A percentile compares a stretch with the other conserved stretches of the same genome.
phyloP scores from a whole-genome alignment of 2,329 filamentous ascomycete species.

The Alternaria dauci region DNA sequence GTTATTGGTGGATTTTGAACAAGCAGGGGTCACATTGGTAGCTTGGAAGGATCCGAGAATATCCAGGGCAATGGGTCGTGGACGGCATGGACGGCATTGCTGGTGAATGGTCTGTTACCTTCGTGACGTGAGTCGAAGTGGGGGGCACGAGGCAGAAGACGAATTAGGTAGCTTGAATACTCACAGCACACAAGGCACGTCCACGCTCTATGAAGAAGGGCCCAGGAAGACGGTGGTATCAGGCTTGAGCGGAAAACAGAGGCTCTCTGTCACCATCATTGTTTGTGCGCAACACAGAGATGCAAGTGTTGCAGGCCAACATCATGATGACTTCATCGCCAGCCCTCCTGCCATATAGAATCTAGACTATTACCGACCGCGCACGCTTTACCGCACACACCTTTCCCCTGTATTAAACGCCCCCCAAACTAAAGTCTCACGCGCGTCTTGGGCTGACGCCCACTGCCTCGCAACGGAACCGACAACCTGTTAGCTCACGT shows the following conservation, averaged over 20 bases:
- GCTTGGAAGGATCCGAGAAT: background rate
- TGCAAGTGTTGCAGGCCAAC: background rate
- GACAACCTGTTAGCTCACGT: slow-evolving; percentile 18
- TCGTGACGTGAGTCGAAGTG: background rate
- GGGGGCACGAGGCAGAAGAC: background rate
- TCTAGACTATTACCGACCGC: background rate
- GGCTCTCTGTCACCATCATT: background rate
- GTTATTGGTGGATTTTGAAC: background rate
- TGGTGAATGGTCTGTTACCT: background rate
- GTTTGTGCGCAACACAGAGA: background rate
- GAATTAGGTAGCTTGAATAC: background rate
- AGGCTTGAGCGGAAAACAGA: background rate
- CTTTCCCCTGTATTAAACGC: background rate
- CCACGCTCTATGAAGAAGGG: too few relatives aligned
- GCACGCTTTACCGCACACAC: background rate
- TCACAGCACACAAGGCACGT: background rate
- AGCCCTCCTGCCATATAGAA: background rate
- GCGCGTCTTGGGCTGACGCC: slow-evolving; percentile 18
- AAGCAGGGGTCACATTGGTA: background rate
- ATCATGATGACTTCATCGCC: slow-evolving; percentile 17
- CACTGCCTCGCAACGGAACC: slow-evolving; percentile 16
- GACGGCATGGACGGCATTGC: background rate
- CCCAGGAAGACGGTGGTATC: background rate
- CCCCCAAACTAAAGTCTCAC: slow-evolving; percentile 18
- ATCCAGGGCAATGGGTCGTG: background rate